Percentiles rank a stretch among this genome's conserved stretches.
Evolutionary conservation across 2,329 filamentous ascomycete genomes (phyloP).

Genomic region (Botryotinia convoluta): DNA sequence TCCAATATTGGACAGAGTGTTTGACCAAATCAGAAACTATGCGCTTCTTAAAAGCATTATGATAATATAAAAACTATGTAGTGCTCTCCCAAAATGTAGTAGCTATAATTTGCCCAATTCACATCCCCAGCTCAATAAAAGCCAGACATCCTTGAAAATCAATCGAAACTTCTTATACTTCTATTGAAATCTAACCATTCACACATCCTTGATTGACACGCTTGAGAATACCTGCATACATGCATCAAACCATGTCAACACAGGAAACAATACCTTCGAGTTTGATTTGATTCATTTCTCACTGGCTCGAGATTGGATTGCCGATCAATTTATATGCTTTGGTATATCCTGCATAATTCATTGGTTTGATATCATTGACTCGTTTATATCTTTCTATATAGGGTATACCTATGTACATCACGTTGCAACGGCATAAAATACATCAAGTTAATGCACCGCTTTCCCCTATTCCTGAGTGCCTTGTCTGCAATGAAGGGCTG

Average conservation of each 20-base stretch:
- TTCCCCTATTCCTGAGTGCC: neutral
- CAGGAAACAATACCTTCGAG: slow-evolving; percentile 12
- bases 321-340: neutral
- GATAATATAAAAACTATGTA: neutral
- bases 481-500: neutral
- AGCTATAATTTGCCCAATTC: neutral
- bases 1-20: neutral
- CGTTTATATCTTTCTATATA: neutral
- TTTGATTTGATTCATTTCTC: neutral
- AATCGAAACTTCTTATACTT: slow-evolving; percentile 2
- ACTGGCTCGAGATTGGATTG: neutral
- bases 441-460: slow-evolving; percentile 7
- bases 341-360: neutral
- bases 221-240: slow-evolving; percentile 11
- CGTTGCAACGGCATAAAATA: neutral
- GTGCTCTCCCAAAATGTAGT: neutral
- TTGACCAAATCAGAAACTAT: neutral
- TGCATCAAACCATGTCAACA: slow-evolving; percentile 8
- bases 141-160: slow-evolving; percentile 10
- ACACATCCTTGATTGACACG: slow-evolving; percentile 1
- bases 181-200: slow-evolving; percentile 11
- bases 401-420: neutral
- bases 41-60: neutral
- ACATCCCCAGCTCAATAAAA: neutral
- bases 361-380: neutral